Evolutionary conservation across 441 rosid genomes (phyloP).

Genomic region (Pelargonium australe): DNA sequence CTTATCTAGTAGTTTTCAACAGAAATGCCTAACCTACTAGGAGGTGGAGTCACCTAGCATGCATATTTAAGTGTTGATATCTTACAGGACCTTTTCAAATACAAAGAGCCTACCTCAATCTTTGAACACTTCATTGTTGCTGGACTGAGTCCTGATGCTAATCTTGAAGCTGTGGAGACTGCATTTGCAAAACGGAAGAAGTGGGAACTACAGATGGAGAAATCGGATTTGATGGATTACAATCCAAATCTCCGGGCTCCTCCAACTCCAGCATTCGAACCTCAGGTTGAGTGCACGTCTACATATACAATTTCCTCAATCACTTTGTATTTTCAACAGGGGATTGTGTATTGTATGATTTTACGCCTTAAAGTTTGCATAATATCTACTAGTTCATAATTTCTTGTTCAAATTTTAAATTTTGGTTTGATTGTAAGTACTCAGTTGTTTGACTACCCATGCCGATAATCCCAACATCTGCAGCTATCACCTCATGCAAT

Average conservation of each 20-base stretch:
- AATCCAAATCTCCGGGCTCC: constrained; percentile 39
- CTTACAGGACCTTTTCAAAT: constrained; percentile 58
- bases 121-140: constrained; percentile 84
- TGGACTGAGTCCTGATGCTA: constrained; percentile 82
- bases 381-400: neutral
- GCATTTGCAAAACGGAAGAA: constrained; percentile 72
- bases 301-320: neutral
- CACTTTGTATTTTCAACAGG: neutral
- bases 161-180: constrained; percentile 75
- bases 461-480: neutral
- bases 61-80: constrained; percentile 7
- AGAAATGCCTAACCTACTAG: too few species aligned
- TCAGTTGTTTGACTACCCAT: neutral
- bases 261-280: constrained; percentile 62
- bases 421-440: neutral
- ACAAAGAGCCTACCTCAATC: constrained; percentile 69
- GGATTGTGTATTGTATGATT: neutral
- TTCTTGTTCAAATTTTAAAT: neutral
- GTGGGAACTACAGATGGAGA: constrained; percentile 66
- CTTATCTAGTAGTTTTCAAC: too few species aligned
- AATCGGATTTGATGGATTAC: constrained; percentile 46
- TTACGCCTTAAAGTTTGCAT: neutral
- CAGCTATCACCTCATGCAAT: too few species aligned
- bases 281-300: constrained; percentile 56
- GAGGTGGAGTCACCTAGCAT: too few species aligned